These are phyloP conservation scores for Trichomonas tenax DNA, from an alignment of 208 protist species.

Conservation along the genomic window DNA sequence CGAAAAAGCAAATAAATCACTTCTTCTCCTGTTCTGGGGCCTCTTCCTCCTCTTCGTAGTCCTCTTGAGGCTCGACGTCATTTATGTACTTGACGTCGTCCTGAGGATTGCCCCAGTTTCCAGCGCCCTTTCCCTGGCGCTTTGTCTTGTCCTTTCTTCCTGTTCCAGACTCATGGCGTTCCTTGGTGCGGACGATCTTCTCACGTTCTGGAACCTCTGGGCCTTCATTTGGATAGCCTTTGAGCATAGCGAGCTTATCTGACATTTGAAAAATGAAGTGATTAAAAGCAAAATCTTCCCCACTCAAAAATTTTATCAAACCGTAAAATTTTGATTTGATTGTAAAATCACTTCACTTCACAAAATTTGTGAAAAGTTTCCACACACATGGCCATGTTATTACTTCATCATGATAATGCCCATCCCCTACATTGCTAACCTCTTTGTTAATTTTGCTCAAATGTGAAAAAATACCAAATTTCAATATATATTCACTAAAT, in stretches of 20 bases:
- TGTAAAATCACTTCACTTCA: neutral
- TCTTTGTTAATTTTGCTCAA: too few relatives aligned
- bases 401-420: too few relatives aligned
- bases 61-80: neutral
- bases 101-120: neutral
- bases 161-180: neutral
- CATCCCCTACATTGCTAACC: too few relatives aligned
- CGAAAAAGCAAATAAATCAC: too few relatives aligned
- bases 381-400: too few relatives aligned
- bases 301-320: neutral
- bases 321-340: neutral
- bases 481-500: too few relatives aligned
- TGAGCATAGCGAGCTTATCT: neutral
- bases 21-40: too few relatives aligned
- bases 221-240: neutral
- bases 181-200: neutral
- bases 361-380: too few relatives aligned
- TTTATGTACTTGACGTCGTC: neutral
- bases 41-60: neutral
- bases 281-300: neutral
- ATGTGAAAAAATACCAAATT: too few relatives aligned
- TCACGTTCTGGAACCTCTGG: neutral
- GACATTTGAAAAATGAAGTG: constrained; percentile 3
- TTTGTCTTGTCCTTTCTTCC: neutral
- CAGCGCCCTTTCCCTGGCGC: neutral